phyloP scores from a whole-genome alignment of 306 rosid species.

The Crotalaria pallida region DNA sequence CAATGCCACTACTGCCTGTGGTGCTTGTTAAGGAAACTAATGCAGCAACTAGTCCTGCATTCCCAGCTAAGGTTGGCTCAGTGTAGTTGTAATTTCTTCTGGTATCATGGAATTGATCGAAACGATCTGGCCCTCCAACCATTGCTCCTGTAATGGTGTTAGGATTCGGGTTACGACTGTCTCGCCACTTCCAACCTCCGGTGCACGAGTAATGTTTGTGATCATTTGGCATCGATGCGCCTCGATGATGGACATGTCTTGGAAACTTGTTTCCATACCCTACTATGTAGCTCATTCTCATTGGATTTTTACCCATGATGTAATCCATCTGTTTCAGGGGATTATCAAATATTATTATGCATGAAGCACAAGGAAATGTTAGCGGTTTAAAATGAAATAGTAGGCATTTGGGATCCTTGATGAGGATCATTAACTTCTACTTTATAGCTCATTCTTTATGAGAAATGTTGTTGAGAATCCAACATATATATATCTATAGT shows the following conservation, averaged over 20 bases:
- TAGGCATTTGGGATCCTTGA: neutral
- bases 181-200: constrained; percentile 50
- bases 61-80: constrained; percentile 60
- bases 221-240: constrained; percentile 55
- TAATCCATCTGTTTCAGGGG: constrained; percentile 44
- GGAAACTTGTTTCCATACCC: constrained; percentile 55
- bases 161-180: constrained; percentile 34
- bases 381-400: neutral
- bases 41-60: constrained; percentile 71
- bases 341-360: neutral
- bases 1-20: constrained; percentile 31
- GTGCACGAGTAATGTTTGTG: constrained; percentile 39
- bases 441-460: neutral
- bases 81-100: constrained; percentile 37
- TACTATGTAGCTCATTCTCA: constrained; percentile 63
- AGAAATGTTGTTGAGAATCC: too few relatives aligned
- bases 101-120: constrained; percentile 43
- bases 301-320: constrained; percentile 61
- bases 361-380: neutral
- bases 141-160: constrained; percentile 55
- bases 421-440: neutral
- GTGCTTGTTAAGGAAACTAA: constrained; percentile 45
- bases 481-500: too few relatives aligned
- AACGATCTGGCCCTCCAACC: constrained; percentile 66
- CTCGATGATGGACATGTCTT: constrained; percentile 52